Conservation (phyloP, 352 stramenopile genomes). For the Pythium aristosporum region DNA sequence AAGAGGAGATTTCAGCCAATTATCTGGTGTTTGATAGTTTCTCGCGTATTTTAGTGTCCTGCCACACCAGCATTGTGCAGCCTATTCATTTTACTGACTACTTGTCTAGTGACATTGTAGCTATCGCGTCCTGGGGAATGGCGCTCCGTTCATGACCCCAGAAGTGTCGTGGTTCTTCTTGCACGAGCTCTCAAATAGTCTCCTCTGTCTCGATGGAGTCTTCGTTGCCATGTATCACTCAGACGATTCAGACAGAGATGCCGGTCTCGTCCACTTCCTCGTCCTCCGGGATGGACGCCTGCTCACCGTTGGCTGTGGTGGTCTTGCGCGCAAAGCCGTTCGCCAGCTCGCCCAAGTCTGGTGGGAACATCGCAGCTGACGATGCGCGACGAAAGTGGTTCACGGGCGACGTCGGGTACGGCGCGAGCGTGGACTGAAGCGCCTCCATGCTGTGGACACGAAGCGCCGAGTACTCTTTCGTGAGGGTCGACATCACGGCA, state of each 20-base stretch:
- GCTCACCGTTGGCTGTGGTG: not conserved
- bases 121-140: not conserved
- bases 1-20: not conserved
- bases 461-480: slow-evolving; percentile 46
- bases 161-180: too few species aligned
- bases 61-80: slow-evolving; percentile 8
- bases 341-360: slow-evolving; percentile 10
- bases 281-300: slow-evolving; percentile 20
- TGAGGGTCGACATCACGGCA: slow-evolving; percentile 31
- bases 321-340: slow-evolving; percentile 5
- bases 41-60: not conserved
- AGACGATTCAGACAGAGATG: not conserved
- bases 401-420: slow-evolving; percentile 59
- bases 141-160: not conserved
- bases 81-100: slow-evolving; percentile 1
- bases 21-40: not conserved
- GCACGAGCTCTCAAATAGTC: too few species aligned
- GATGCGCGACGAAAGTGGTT: slow-evolving; percentile 64
- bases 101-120: slow-evolving; percentile 4
- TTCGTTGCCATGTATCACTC: not conserved
- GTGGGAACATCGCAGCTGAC: slow-evolving; percentile 31
- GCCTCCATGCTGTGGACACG: slow-evolving; percentile 49
- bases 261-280: slow-evolving; percentile 2
- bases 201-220: not conserved
- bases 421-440: slow-evolving; percentile 42